phyloP scores from a whole-genome alignment of 2,329 filamentous ascomycete genomes.

The Trichoderma citrinoviride region DNA sequence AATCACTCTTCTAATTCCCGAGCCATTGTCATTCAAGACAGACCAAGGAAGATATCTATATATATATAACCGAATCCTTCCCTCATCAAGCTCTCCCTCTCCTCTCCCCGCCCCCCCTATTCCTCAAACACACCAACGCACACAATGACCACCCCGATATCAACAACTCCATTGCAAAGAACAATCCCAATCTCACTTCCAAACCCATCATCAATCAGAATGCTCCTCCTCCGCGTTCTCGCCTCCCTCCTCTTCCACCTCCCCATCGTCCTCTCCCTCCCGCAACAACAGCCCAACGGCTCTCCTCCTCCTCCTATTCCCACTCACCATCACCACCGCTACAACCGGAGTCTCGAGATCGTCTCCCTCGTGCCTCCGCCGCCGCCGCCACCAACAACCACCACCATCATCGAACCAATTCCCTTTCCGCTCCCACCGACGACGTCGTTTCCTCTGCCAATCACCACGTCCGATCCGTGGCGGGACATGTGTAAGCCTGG shows the following conservation, averaged over 20 bases:
- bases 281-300: not conserved
- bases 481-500: constrained; percentile 26
- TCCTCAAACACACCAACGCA: not conserved
- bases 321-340: not conserved
- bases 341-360: not conserved
- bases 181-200: not conserved
- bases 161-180: not conserved
- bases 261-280: not conserved
- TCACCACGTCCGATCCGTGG: constrained; percentile 1
- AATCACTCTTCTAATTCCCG: not conserved
- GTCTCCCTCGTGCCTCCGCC: not conserved
- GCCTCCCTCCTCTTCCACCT: constrained; percentile 7
- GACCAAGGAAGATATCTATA: not conserved
- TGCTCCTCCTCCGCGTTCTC: constrained; percentile 3
- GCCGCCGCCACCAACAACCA: not conserved
- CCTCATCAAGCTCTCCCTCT: not conserved
- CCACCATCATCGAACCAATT: not conserved
- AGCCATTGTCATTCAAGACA: not conserved
- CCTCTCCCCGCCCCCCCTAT: not conserved
- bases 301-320: not conserved
- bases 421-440: not conserved
- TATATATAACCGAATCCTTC: not conserved
- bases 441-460: not conserved
- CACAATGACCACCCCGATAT: not conserved
- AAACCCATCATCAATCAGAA: not conserved